Evolutionary conservation across 176 grass and related monocot species (phyloP).

Genomic region (Stipa capillata): DNA sequence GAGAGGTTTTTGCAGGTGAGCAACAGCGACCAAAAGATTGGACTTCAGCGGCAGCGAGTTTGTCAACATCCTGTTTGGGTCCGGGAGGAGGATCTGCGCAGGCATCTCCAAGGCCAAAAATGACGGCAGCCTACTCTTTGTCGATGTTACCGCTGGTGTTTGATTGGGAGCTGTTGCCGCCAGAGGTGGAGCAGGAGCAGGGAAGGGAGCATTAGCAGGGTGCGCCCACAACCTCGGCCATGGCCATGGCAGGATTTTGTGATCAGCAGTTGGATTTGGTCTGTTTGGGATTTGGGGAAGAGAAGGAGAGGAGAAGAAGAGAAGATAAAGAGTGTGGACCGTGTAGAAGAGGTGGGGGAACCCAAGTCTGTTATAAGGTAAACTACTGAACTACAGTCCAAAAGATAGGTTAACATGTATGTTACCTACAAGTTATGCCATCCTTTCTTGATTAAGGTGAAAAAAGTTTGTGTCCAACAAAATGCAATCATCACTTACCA

Average conservation of each 20-base stretch:
- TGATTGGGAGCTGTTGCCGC: background rate
- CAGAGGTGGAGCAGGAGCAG: too few relatives aligned
- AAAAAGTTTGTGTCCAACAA: too few relatives aligned
- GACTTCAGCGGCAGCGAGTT: background rate
- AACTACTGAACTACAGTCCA: background rate
- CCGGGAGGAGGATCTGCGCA: background rate
- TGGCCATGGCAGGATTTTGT: background rate
- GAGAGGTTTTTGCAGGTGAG: background rate
- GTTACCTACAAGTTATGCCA: background rate
- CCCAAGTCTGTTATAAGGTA: background rate
- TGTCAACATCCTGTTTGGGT: background rate
- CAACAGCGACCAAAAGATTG: background rate
- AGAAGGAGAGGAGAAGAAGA: too few relatives aligned
- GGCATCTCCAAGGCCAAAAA: background rate
- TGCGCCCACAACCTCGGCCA: background rate
- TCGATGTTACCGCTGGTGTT: background rate
- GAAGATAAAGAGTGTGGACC: background rate
- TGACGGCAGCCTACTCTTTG: background rate
- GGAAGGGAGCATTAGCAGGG: background rate
- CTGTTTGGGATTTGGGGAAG: too few relatives aligned
- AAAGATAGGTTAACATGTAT: background rate
- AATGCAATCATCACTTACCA: background rate
- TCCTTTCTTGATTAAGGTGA: background rate
- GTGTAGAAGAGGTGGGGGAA: background rate
- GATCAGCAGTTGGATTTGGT: background rate